Conservation (phyloP, 495 filamentous ascomycete species). For the Penicillium silybi region DNA sequence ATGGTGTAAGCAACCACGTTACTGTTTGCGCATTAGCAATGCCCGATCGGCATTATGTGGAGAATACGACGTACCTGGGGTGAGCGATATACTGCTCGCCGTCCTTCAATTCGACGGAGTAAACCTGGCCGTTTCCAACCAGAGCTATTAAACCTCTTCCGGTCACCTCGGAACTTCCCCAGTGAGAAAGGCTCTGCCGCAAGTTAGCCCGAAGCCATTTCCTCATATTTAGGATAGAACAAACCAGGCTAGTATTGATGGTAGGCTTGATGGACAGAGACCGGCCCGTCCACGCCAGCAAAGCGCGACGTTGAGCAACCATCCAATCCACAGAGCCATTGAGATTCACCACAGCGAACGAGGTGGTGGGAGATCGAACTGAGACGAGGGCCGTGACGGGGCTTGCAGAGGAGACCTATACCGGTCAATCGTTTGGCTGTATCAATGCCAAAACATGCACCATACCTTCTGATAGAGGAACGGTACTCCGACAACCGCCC, state of each 20-base stretch:
- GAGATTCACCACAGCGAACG: constrained; percentile 80
- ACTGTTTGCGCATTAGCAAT: constrained; percentile 37
- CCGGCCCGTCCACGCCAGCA: constrained; percentile 95
- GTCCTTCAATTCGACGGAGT: constrained; percentile 69
- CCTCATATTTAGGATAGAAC: constrained; percentile 6
- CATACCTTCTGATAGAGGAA: constrained; percentile 84
- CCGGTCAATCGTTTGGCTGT: constrained; percentile 1
- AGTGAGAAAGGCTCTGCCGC: constrained; percentile 69
- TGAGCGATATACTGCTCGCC: constrained; percentile 87
- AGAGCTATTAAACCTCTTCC: constrained; percentile 84
- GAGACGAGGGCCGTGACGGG: constrained; percentile 84
- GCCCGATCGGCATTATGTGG: not conserved
- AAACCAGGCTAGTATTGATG: constrained; percentile 66
- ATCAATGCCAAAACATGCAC: not conserved
- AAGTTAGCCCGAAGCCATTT: constrained; percentile 36
- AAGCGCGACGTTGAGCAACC: constrained; percentile 74
- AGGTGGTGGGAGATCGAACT: constrained; percentile 76
- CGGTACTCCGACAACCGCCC: constrained; percentile 75
- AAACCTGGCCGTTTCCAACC: constrained; percentile 79
- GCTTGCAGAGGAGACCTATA: constrained; percentile 71
- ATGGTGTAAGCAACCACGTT: constrained; percentile 88
- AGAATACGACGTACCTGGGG: constrained; percentile 50
- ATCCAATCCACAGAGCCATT: constrained; percentile 98
- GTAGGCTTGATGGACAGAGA: constrained; percentile 71
- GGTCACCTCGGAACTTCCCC: constrained; percentile 84